Evolutionary conservation across 2,329 filamentous ascomycete species (phyloP).

Genomic region (Colletotrichum theobromicola): DNA sequence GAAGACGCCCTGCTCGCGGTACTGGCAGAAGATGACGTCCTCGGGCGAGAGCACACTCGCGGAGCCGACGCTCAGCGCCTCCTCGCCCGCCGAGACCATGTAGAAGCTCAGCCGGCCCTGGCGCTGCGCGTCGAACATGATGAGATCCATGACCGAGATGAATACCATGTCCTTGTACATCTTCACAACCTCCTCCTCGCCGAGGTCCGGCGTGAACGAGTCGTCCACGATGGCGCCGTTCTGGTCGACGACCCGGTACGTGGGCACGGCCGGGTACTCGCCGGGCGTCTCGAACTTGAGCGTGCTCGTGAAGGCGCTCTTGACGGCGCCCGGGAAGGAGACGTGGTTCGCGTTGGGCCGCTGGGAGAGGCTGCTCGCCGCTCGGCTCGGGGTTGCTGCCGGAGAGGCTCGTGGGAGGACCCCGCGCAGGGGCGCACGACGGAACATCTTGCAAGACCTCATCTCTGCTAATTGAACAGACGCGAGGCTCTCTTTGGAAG

Average conservation of each 20-base stretch:
- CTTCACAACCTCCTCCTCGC: slow-evolving; percentile 64
- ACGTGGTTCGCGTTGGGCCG: slow-evolving; percentile 60
- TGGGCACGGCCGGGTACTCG: slow-evolving; percentile 78
- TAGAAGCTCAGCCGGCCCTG: slow-evolving; percentile 96
- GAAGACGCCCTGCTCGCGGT: slow-evolving; percentile 91
- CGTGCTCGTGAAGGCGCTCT: slow-evolving; percentile 86
- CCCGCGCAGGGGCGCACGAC: slow-evolving; percentile 31
- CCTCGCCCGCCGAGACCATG: slow-evolving; percentile 94
- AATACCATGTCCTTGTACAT: slow-evolving; percentile 71
- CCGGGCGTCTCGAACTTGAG: slow-evolving; percentile 80
- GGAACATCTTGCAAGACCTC: slow-evolving; percentile 30
- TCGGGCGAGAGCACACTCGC: slow-evolving; percentile 82
- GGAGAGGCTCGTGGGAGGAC: slow-evolving; percentile 25
- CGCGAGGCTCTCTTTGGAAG: neutral
- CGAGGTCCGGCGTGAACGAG: slow-evolving; percentile 70
- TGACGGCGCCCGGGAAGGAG: slow-evolving; percentile 92
- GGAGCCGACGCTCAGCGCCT: slow-evolving; percentile 90
- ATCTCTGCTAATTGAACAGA: neutral
- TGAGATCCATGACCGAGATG: slow-evolving; percentile 87
- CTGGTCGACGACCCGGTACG: slow-evolving; percentile 90
- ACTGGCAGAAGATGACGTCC: slow-evolving; percentile 94
- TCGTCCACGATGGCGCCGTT: slow-evolving; percentile 84
- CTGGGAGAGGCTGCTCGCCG: slow-evolving; percentile 58
- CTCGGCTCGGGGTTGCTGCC: slow-evolving; percentile 33
- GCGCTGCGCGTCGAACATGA: slow-evolving; percentile 97